Conservation (phyloP, 2,329 filamentous ascomycete genomes). For the Sporothrix phasma region DNA sequence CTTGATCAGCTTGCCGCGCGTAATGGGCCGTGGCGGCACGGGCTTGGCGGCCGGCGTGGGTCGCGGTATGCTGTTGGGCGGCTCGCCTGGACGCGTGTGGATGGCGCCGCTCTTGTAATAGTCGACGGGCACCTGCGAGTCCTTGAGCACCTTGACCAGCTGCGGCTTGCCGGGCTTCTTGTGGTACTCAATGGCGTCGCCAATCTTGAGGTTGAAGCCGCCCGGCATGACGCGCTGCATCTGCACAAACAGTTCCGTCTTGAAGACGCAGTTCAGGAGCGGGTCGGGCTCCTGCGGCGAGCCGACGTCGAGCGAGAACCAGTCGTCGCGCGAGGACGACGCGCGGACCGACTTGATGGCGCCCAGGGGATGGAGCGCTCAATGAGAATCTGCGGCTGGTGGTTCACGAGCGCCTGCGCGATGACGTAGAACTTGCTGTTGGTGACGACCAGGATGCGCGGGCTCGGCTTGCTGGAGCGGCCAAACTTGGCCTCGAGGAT, state of each 20-base stretch:
- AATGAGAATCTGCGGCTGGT: conserved; percentile 67
- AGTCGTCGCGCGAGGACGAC: conserved; percentile 82
- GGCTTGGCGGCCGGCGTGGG: conserved; percentile 83
- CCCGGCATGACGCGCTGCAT: conserved; percentile 71
- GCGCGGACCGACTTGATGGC: conserved; percentile 79
- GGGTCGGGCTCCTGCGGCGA: conserved; percentile 87
- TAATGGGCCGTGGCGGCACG: conserved; percentile 80
- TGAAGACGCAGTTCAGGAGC: conserved; percentile 86
- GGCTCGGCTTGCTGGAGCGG: conserved; percentile 85
- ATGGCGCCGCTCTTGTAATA: conserved; percentile 89
- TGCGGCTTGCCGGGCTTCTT: conserved; percentile 96
- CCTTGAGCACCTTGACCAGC: conserved; percentile 80
- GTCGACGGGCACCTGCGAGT: conserved; percentile 66
- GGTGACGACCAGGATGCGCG: conserved; percentile 75
- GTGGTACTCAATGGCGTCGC: conserved; percentile 82
- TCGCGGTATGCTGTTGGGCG: conserved; percentile 69
- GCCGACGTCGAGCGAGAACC: conserved; percentile 89
- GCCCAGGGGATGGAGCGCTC: conserved; percentile 77
- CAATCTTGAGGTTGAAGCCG: conserved; percentile 71
- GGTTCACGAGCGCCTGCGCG: conserved; percentile 71
- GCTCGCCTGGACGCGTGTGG: conserved; percentile 76
- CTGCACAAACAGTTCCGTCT: conserved; percentile 95
- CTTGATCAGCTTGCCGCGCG: conserved; percentile 82
- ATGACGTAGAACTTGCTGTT: conserved; percentile 82
- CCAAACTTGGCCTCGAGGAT: conserved; percentile 90